phyloP scores from a whole-genome alignment of 2,329 filamentous ascomycete genomes.

The Coniella lustricola region DNA sequence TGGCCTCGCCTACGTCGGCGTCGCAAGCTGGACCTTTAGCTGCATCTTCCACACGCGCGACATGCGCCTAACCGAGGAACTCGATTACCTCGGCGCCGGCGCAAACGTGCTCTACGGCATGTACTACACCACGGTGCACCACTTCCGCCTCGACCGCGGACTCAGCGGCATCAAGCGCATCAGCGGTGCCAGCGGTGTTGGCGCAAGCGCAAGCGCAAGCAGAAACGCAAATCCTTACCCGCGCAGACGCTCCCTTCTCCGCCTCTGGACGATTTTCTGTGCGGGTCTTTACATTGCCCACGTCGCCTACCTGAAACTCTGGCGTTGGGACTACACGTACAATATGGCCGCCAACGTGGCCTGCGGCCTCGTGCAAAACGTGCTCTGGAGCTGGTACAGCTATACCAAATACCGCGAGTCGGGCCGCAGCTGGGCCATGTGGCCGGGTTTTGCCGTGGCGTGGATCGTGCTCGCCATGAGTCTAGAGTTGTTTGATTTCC shows the following conservation, averaged over 20 bases:
- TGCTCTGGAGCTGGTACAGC: slow-evolving; percentile 82
- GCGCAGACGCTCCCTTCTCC: slow-evolving; percentile 44
- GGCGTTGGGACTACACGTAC: slow-evolving; percentile 92
- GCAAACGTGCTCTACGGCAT: slow-evolving; percentile 85
- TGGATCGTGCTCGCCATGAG: slow-evolving; percentile 95
- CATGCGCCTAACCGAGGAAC: slow-evolving; percentile 76
- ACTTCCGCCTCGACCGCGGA: slow-evolving; percentile 71
- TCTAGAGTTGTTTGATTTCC: slow-evolving; percentile 89
- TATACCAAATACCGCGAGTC: slow-evolving; percentile 65
- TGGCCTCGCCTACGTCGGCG: slow-evolving; percentile 70
- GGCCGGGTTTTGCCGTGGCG: slow-evolving; percentile 84
- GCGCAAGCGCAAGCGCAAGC: background rate
- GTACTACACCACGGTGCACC: slow-evolving; percentile 74
- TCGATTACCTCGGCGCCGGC: slow-evolving; percentile 94
- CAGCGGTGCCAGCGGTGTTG: background rate
- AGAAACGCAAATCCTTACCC: slow-evolving; percentile 17
- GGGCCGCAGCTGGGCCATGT: slow-evolving; percentile 71
- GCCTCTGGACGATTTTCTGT: slow-evolving; percentile 72
- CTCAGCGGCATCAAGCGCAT: background rate
- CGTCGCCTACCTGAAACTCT: slow-evolving; percentile 75
- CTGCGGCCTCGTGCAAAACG: slow-evolving; percentile 71
- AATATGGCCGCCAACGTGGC: slow-evolving; percentile 95
- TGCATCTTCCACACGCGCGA: slow-evolving; percentile 91
- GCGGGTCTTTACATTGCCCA: slow-evolving; percentile 64
- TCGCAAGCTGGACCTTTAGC: slow-evolving; percentile 80